Evolutionary conservation across 257 asterid genomes (phyloP).

Genomic region (Nicotiana tabacum): DNA sequence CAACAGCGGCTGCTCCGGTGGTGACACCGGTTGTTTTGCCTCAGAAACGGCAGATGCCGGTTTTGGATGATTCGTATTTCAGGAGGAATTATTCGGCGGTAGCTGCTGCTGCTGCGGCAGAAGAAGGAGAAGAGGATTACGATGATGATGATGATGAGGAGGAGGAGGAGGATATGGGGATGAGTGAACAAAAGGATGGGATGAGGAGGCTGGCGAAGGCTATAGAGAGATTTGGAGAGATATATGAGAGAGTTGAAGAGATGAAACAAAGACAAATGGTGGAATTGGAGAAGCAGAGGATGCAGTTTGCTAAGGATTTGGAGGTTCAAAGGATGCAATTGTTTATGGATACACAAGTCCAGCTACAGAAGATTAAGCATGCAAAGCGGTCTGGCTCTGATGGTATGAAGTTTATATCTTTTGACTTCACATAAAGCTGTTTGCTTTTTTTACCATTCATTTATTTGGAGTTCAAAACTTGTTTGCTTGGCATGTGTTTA

Average conservation of each 20-base stretch:
- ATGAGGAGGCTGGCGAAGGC: conserved; percentile 64
- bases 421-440: background rate
- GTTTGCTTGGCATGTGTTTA: background rate
- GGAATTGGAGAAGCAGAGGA: conserved; percentile 84
- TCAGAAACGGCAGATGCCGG: conserved; percentile 53
- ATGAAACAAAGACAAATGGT: conserved; percentile 81
- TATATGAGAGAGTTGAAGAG: conserved; percentile 68
- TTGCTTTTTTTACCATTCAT: background rate
- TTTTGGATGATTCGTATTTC: conserved; percentile 37
- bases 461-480: background rate
- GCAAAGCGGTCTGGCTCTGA: conserved; percentile 49
- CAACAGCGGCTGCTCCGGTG: conserved; percentile 36
- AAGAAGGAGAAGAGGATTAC: conserved; percentile 37
- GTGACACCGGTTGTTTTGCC: conserved; percentile 46
- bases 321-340: conserved; percentile 84
- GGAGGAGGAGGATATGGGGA: conserved; percentile 35
- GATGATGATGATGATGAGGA: conserved; percentile 34
- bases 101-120: conserved; percentile 43
- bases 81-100: conserved; percentile 63
- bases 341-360: conserved; percentile 69
- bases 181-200: conserved; percentile 44
- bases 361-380: conserved; percentile 57
- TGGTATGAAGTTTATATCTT: conserved; percentile 34
- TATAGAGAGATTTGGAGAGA: conserved; percentile 66
- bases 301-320: conserved; percentile 77